Base-by-base conservation (phyloP, 352 stramenopile genomes). In the Phytophthora sp. region DNA sequence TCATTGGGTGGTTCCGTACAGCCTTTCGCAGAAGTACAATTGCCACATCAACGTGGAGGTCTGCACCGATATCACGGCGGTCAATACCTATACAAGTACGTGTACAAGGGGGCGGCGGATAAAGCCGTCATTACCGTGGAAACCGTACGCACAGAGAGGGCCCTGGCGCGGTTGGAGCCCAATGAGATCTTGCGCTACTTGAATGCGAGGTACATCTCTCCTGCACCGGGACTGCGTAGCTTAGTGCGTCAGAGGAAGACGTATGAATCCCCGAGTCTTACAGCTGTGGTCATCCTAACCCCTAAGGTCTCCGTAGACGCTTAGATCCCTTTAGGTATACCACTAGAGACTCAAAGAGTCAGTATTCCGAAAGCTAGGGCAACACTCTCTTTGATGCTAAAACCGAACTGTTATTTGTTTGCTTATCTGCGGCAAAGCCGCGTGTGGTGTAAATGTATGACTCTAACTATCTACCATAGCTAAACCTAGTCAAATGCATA, bases 81-180 rank as follows among this genome's bases (percentile, higher is more conserved):
- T 86, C 31, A 88, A 63, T 89, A 90, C 51, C 44, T 93, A 0
- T 80, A 81, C 71, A 77, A 82, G 47, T 89, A 93, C 46, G 65
- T 84, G 2, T 85, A 82, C 66, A 90, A 85, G 58, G 76, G 80
- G n/a, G n/a, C n/a, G 3, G 49, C 68, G 4, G 77, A 90, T 29
- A 71, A 24, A 13, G 56, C 60, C n/a, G 63, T 60, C 3, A 30
- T 74, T n/a, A 72, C 53, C 1, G 39, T 67, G n/a, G 38, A 45
- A 26, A 33, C 29, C 29, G 29, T 33, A 11, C 29, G 29, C 2
- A 11, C 29, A 1, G 29, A 33, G 38, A n/a, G 20, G 20, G n/a
- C 12, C n/a, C 18, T 3, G 24, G n/a, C 15, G 5, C n/a, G 38
- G 0, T 9, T n/a, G 20, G 6, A 45, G 20, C 38, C 38, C 5